phyloP scores from a whole-genome alignment of 352 stramenopile species.

The Globisporangium cylindrosporum region DNA sequence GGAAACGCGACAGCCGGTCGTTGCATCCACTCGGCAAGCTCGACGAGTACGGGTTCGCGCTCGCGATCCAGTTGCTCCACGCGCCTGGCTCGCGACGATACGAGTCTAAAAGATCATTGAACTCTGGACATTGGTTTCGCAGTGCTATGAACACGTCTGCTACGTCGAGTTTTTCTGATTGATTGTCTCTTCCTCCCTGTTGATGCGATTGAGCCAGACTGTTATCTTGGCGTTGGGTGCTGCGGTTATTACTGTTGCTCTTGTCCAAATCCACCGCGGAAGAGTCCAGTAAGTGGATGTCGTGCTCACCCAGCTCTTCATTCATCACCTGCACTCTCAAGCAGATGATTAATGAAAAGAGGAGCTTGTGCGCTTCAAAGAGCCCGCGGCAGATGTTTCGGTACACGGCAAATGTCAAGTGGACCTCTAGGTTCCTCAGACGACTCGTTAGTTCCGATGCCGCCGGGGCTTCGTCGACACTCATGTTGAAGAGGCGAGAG shows the following conservation, averaged over 20 bases:
- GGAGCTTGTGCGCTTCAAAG: constrained; percentile 60
- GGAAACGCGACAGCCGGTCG: constrained; percentile 32
- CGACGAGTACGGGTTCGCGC: constrained; percentile 33
- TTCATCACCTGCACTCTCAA: constrained; percentile 52
- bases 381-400: constrained; percentile 69
- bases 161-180: constrained; percentile 8
- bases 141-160: constrained; percentile 32
- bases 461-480: constrained; percentile 37
- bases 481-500: constrained; percentile 55
- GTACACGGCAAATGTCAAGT: constrained; percentile 58
- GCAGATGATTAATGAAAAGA: constrained; percentile 63
- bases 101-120: constrained; percentile 32
- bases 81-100: constrained; percentile 39
- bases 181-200: background rate
- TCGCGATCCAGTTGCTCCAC: constrained; percentile 44
- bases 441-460: constrained; percentile 30
- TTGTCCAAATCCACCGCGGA: constrained; percentile 12
- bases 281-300: constrained; percentile 38
- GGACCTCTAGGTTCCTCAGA: constrained; percentile 36
- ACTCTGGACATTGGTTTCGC: constrained; percentile 18
- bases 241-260: background rate
- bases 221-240: background rate
- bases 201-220: background rate
- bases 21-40: constrained; percentile 36
- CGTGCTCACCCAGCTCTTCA: constrained; percentile 28